phyloP scores from a whole-genome alignment of 768 basidiomycete species.

The Podaxis sp. region DNA sequence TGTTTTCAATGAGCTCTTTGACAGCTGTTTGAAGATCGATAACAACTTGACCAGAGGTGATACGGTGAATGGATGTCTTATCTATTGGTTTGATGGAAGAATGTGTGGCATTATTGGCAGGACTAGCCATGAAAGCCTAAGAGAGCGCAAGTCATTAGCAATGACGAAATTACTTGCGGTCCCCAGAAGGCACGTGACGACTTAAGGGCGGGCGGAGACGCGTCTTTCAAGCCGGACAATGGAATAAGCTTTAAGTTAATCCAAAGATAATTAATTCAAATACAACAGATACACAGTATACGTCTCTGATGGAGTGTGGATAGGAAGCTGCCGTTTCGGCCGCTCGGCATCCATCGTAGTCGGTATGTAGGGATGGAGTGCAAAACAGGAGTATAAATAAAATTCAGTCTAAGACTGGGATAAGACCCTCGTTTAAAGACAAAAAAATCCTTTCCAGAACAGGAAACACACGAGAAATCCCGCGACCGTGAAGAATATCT shows the following conservation, averaged over 20 bases:
- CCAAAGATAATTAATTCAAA: too few species aligned
- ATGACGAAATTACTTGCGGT: too few species aligned
- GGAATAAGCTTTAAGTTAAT: not conserved
- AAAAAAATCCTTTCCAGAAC: not conserved
- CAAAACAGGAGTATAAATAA: too few species aligned
- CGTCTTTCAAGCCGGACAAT: not conserved
- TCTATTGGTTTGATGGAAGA: slow-evolving; percentile 62
- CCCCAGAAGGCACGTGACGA: not conserved
- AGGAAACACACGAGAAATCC: not conserved
- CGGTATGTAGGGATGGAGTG: too few species aligned
- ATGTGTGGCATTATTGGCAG: not conserved
- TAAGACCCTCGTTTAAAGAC: not conserved
- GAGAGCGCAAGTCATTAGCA: too few species aligned
- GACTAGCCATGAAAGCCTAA: not conserved
- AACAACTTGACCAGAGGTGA: slow-evolving; percentile 95
- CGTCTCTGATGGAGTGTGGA: too few species aligned
- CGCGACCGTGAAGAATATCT: not conserved
- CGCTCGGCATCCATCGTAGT: too few species aligned
- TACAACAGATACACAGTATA: too few species aligned
- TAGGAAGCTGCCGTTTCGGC: too few species aligned
- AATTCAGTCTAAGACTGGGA: too few species aligned
- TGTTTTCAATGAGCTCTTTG: slow-evolving; percentile 97
- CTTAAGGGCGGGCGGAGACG: not conserved
- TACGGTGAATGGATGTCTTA: slow-evolving; percentile 72
- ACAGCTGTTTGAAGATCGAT: slow-evolving; percentile 91